A percentile compares a stretch with the other conserved stretches of the same genome.
Evolutionary conservation across 352 stramenopile species (phyloP).

Genomic region (Lagenidium sp.): DNA sequence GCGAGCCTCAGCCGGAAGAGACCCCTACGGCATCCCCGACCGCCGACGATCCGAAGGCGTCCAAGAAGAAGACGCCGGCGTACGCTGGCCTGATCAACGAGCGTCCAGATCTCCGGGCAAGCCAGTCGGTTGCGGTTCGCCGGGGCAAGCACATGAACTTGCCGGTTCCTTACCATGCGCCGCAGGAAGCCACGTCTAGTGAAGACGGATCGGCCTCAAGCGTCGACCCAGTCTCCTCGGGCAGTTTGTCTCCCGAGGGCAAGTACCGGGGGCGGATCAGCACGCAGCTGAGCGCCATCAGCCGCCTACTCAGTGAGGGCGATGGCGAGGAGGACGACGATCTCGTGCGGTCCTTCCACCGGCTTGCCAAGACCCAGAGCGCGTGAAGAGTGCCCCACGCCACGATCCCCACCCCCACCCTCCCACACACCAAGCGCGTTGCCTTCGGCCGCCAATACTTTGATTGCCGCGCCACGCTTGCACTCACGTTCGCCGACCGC

Average conservation of each 20-base stretch:
- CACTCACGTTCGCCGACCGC: too few species aligned
- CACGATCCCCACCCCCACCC: too few species aligned
- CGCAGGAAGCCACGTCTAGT: background rate
- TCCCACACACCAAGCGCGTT: too few species aligned
- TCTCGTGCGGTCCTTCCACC: too few species aligned
- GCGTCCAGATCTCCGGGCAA: background rate
- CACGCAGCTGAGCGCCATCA: slow-evolving; percentile 16
- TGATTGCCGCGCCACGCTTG: too few species aligned
- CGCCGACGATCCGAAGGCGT: background rate
- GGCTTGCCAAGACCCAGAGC: too few species aligned
- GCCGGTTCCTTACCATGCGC: background rate
- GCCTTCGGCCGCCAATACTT: too few species aligned
- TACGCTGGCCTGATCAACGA: too few species aligned
- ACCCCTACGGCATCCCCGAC: background rate
- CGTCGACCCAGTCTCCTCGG: too few species aligned
- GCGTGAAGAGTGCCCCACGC: too few species aligned
- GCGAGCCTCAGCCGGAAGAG: background rate
- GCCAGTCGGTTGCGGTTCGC: background rate
- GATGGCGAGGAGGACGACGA: slow-evolving; percentile 12
- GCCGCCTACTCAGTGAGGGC: slow-evolving; percentile 18
- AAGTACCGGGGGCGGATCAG: slow-evolving; percentile 20
- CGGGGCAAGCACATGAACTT: background rate
- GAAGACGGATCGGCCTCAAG: too few species aligned
- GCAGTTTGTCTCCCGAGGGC: slow-evolving; percentile 11
- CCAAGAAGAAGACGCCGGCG: background rate